Base-by-base conservation (phyloP, 257 asterid species). In the Solanum chilense region DNA sequence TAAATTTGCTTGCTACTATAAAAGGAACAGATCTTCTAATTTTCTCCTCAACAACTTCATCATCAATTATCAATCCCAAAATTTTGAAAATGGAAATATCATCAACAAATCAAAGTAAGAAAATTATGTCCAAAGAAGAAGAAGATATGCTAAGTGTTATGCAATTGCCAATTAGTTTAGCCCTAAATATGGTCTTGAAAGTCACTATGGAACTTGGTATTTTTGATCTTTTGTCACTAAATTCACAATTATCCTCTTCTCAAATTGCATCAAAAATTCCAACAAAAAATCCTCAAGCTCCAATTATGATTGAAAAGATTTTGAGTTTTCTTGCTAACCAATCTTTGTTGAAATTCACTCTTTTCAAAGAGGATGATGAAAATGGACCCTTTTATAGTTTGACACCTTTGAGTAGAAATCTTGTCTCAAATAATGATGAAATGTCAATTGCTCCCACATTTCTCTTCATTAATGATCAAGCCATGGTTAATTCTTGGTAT, bases 131-230 rank as follows among this genome's bases (percentile, higher is more conserved):
- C 3, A 42, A 71, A 18, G 87, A 85, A 85, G 87, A 85, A 49
- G 87, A 85, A 20, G 42, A 68, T 27, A 16, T 85, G 5, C 37
- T 70, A 45, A 74, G 58, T 31, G 74, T 74, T 16, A 68, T 86
- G 82, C 83, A 73, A 12, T 25, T 86, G 16, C 56, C 84, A 31
- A 49, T 81, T 69, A 41, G 60, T 39, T 33, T 52, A 37, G 69
- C 66, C 41, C 85, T 86, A 7, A 27, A 41, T 39, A 73, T 86
- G 85, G 91, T 44, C 21, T 87, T 87, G 45, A 52, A 73, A 52
- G 78, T 89, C 41, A 87, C 88, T 16, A 70, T 89, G 45, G 89
- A 89, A 47, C 91, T 89, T 9, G 81, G 88, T 25, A 29, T 87
- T 11, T 89, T 89, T 4, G 88, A 89, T 9, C 47, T 89, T 33